Evolutionary conservation across 352 stramenopile species (phyloP), one percentile per base, ranked within the genome.

Genomic region (Pythium aristosporum): DNA sequence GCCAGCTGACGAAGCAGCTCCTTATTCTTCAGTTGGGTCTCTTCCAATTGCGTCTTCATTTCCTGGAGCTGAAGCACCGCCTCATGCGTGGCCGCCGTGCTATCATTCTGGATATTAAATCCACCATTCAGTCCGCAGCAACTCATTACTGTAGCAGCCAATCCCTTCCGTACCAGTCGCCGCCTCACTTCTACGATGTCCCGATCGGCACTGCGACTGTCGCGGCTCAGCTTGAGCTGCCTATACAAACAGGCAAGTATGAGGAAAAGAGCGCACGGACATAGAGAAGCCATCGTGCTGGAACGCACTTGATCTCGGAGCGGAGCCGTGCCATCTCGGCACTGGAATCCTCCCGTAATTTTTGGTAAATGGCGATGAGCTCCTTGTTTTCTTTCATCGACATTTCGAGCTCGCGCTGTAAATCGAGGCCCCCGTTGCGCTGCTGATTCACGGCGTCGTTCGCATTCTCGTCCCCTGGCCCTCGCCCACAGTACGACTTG

Each of bases 341-440:
- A 0, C 68, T 64, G 9, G 84, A 86, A 12, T 91, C 76, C 44
- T 85, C 76, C 48, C 76, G 75, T 23, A 87, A 70, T 43, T 89
- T 82, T 60, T 93, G 72, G 53, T 91, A 93, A 20, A 91, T 78
- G 0, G 39, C 54, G n/a, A 90, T 79, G 4, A 93, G 57, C 55
- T 93, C 84, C 52, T 88, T 91, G 66, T 91, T 88, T 53, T 91
- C 82, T 25, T 78, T 62, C 37, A 89, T 77, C 11, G 80, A 89
- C 15, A 77, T 59, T 75, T 92, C 43, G 15, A 58, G 44, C 21
- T 89, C 78, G n/a, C 68, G 70, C 41, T 86, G 73, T 9, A 90
- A 43, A 32, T 89, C 73, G 25, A 81, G 66, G 0, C 61, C 59
- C 13, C 32, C 42, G 32, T 11, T 23, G 18, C 46, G 46, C 18